A percentile compares a stretch with the other conserved stretches of the same genome.
phyloP scores from a whole-genome alignment of 164 flowering plant species.

The Hamamelis virginiana region DNA sequence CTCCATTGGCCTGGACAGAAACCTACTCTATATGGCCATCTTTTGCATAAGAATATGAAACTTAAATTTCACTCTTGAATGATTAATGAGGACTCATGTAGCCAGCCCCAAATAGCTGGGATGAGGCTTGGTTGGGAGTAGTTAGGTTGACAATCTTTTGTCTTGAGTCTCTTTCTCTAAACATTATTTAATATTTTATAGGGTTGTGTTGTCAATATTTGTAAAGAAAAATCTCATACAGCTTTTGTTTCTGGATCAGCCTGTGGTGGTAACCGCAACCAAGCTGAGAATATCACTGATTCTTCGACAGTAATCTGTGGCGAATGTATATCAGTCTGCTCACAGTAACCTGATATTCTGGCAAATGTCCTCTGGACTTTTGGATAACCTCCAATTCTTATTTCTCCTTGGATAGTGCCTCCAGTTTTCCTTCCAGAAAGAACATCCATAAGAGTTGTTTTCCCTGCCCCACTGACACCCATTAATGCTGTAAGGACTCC shows the following conservation, averaged over 20 bases:
- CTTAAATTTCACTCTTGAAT: no score
- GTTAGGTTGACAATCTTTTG: no score
- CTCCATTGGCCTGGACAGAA: no score
- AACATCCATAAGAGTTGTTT: slow-evolving; percentile 66
- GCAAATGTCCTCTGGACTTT: slow-evolving; percentile 57
- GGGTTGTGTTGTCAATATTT: not conserved
- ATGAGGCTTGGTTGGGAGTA: no score
- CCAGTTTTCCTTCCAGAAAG: slow-evolving; percentile 54
- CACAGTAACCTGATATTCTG: slow-evolving; percentile 57
- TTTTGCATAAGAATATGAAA: no score
- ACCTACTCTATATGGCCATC: no score
- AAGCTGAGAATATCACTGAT: slow-evolving; percentile 50
- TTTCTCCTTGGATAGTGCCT: slow-evolving; percentile 43
- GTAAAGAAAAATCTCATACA: slow-evolving; percentile 17
- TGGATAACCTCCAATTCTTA: slow-evolving; percentile 51
- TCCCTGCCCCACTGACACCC: slow-evolving; percentile 71
- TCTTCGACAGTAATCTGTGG: slow-evolving; percentile 55
- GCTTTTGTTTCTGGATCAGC: slow-evolving; percentile 24
- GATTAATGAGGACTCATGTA: no score
- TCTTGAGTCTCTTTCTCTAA: no score
- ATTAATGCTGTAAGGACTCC: slow-evolving; percentile 61
- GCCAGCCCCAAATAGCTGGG: no score
- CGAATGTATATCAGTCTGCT: slow-evolving; percentile 56
- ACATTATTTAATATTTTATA: not conserved
- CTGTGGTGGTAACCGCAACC: slow-evolving; percentile 32